A percentile compares a stretch with the other conserved stretches of the same genome.
phyloP scores from a whole-genome alignment of 2,329 filamentous ascomycete species.

The Penicillium sp. region DNA sequence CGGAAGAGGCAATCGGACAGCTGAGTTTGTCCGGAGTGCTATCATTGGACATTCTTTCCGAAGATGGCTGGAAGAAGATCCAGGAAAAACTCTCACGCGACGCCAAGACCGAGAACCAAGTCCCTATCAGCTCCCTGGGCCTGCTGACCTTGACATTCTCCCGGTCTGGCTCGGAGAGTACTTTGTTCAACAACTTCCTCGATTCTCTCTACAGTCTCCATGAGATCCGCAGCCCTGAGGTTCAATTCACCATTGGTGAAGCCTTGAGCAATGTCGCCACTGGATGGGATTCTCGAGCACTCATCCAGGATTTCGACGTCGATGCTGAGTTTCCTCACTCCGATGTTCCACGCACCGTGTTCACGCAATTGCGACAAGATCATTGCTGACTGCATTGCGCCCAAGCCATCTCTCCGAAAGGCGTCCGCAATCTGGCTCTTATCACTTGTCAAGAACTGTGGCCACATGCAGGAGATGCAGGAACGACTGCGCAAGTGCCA shows the following conservation, averaged over 20 bases:
- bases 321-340: slow-evolving; percentile 54
- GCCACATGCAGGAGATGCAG: slow-evolving; percentile 74
- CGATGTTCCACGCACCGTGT: slow-evolving; percentile 39
- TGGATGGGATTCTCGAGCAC: slow-evolving; percentile 80
- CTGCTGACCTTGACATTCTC: slow-evolving; percentile 64
- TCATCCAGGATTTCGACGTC: slow-evolving; percentile 76
- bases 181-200: slow-evolving; percentile 54
- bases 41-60: slow-evolving; percentile 31
- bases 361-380: slow-evolving; percentile 67
- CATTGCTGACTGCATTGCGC: slow-evolving; percentile 74
- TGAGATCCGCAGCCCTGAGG: slow-evolving; percentile 81
- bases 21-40: slow-evolving; percentile 62
- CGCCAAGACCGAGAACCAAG: slow-evolving; percentile 79
- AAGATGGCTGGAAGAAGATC: slow-evolving; percentile 48
- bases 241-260: slow-evolving; percentile 89
- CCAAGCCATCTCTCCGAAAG: slow-evolving; percentile 86
- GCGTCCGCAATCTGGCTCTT: slow-evolving; percentile 95
- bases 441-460: slow-evolving; percentile 86
- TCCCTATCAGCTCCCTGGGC: slow-evolving; percentile 78
- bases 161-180: slow-evolving; percentile 35
- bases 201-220: slow-evolving; percentile 73
- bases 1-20: slow-evolving; percentile 61
- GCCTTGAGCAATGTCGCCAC: slow-evolving; percentile 76
- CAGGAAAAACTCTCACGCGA: slow-evolving; percentile 65
- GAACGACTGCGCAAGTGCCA: slow-evolving; percentile 76